Base-by-base conservation (phyloP, 2,329 filamentous ascomycete species). In the Fusarium falciforme region DNA sequence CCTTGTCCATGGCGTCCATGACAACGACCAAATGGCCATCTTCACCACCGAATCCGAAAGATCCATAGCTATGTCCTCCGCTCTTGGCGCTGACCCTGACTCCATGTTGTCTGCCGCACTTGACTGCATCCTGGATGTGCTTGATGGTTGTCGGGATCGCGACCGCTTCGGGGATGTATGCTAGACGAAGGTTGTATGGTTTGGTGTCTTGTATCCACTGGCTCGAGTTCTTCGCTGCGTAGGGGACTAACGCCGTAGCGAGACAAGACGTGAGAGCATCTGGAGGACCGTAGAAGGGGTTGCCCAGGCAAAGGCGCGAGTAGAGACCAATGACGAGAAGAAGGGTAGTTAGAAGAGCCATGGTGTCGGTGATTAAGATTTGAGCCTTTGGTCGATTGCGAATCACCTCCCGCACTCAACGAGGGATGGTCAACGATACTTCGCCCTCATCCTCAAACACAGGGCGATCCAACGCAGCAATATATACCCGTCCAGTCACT, bases 1-100 rank as follows among this genome's bases (percentile, higher is more conserved):
- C 79, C 5, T 70, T 70, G n/a, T 83, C 78, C 79, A 86, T 83
- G 5, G 79, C 77, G 38, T 85, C 81, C 31, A 87, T 69, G 52
- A 84, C 81, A 33, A 87, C 75, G 16, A 86, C 80, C 17, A 86
- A 74, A 14, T 82, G 82, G 1, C 84, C 84, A 70, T 85, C 79
- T 25, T 81, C 78, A 4, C 84, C 84, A 1, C 84, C 84, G 12
- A 81, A 80, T 68, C 86, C 85, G 64, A 84, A 87, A 42, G 87
- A 88, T 0, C 81, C 88, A 77, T 88, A 90, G 44, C 84, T 87
- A 75, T 90, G 88, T 0, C 88, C 88, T 14, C 88, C 88, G 40
- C 84, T 83, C 68, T 85, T 85, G 4, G 87, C 82, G 49, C 87
- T 87, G 4, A 90, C 85, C 57, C 87, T 86, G 29, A 87, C 79